Percentiles rank a stretch among this genome's conserved stretches.
Evolutionary conservation across 176 grass and related monocot genomes (phyloP).

Genomic region (Musa acuminata): DNA sequence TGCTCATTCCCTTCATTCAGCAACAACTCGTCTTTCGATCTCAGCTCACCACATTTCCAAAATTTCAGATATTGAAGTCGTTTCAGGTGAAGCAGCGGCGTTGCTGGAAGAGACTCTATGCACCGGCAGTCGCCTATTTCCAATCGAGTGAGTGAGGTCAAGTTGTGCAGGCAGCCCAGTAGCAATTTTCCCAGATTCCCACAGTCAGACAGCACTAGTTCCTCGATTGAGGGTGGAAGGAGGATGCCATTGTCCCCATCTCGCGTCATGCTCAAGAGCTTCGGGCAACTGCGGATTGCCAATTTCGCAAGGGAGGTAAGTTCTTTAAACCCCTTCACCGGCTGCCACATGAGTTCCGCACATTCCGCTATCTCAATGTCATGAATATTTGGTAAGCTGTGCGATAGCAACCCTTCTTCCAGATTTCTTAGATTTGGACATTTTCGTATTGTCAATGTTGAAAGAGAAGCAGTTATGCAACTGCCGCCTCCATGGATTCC

Average conservation of each 20-base stretch:
- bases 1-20: not conserved
- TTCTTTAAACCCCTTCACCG: not conserved
- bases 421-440: too few relatives aligned
- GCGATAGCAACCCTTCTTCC: too few relatives aligned
- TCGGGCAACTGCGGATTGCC: not conserved
- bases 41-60: constrained; percentile 10
- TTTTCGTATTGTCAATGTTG: too few relatives aligned
- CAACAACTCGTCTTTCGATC: not conserved
- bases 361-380: too few relatives aligned
- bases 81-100: not conserved
- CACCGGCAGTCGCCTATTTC: not conserved
- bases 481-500: too few relatives aligned
- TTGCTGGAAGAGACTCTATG: not conserved
- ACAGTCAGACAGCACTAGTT: constrained; percentile 5
- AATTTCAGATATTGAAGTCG: not conserved
- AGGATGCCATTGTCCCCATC: not conserved
- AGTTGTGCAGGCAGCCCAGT: constrained; percentile 13
- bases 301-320: constrained; percentile 2
- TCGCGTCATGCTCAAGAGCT: not conserved
- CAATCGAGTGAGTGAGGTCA: constrained; percentile 12
- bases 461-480: too few relatives aligned
- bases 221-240: constrained; percentile 13
- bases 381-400: too few relatives aligned
- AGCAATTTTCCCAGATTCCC: constrained; percentile 14
- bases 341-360: not conserved